These are phyloP conservation scores for Dryas alaskensis DNA, from an alignment of 306 rosid genomes.

Conservation along the genomic window DNA sequence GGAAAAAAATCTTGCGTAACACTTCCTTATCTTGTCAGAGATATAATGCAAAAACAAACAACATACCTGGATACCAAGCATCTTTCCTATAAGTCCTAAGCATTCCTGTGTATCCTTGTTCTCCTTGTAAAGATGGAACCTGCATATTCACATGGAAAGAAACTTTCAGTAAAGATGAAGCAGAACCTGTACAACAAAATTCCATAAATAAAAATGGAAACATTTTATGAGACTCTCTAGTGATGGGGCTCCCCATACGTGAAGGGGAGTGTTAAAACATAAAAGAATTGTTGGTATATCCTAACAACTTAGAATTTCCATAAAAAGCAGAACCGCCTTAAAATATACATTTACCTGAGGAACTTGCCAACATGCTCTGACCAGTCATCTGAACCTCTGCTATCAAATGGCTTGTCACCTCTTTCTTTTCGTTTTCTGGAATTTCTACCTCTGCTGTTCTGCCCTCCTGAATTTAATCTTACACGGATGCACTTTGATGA, in stretches of 20 bases:
- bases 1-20: no score
- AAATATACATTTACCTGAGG: constrained; percentile 51
- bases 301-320: neutral
- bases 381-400: constrained; percentile 93
- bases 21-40: no score
- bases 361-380: constrained; percentile 66
- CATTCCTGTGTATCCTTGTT: constrained; percentile 97
- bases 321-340: neutral
- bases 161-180: neutral
- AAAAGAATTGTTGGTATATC: no score
- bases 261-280: no score
- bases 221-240: no score
- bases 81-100: constrained; percentile 71
- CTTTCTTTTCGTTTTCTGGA: constrained; percentile 82
- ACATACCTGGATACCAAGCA: constrained; percentile 90
- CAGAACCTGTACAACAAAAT: neutral
- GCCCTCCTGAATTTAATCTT: constrained; percentile 59
- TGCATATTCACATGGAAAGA: constrained; percentile 23
- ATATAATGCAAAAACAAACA: no score
- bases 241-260: no score
- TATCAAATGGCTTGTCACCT: constrained; percentile 78
- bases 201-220: no score
- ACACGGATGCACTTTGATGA: constrained; percentile 90
- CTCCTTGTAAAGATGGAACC: constrained; percentile 94
- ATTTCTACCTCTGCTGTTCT: constrained; percentile 49